A percentile compares a stretch with the other conserved stretches of the same genome.
These are phyloP conservation scores for Eimeria acervulina DNA, from an alignment of 169 alveolate genomes.

Conservation along the genomic window DNA sequence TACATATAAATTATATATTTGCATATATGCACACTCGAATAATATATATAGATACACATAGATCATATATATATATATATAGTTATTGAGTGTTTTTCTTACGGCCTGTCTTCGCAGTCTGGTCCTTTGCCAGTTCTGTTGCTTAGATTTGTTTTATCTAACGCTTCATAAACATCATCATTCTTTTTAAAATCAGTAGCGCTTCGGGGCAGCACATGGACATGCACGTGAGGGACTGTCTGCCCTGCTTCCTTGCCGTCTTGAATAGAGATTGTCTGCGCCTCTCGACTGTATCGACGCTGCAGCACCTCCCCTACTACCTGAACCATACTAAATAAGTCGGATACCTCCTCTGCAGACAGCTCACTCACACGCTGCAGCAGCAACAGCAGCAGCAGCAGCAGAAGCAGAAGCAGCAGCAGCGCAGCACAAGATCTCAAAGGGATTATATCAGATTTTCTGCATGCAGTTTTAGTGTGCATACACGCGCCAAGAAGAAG, in stretches of 20 bases:
- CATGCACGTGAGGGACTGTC: constrained; percentile 95
- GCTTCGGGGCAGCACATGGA: constrained; percentile 93
- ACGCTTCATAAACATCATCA: constrained; percentile 89
- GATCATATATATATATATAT: no score
- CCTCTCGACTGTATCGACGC: neutral
- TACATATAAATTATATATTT: no score
- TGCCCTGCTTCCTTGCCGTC: constrained; percentile 96
- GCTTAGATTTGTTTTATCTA: constrained; percentile 85
- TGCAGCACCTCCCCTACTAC: neutral
- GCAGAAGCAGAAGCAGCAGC: neutral
- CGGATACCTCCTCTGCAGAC: neutral
- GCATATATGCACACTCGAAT: no score
- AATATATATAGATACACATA: no score
- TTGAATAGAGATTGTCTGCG: constrained; percentile 82
- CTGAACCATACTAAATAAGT: neutral
- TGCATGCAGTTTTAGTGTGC: no score
- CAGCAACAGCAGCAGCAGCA: neutral
- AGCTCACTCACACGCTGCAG: no score
- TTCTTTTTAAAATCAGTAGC: constrained; percentile 87
- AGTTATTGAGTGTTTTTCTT: no score
- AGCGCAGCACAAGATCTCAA: no score
- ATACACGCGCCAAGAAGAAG: no score
- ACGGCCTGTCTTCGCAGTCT: no score
- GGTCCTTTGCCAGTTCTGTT: no score
- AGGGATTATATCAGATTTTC: no score